Evolutionary conservation across 495 filamentous ascomycete species (phyloP), one percentile per base, ranked within the genome.

Genomic region (Penicillium lagena): DNA sequence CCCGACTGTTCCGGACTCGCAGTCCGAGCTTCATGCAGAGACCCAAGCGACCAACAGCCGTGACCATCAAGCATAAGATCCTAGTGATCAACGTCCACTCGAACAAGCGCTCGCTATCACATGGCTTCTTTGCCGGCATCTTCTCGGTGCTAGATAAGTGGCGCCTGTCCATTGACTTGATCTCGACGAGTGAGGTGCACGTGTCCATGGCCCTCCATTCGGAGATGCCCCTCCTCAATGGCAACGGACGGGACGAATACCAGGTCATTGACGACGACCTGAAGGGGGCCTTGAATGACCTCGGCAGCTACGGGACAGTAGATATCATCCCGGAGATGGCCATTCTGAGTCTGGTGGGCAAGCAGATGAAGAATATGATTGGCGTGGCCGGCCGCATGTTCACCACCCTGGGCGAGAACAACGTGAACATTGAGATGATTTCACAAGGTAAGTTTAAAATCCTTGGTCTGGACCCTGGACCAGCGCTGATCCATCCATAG

Each of bases 341-440:
- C 2, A 98, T 98, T 53, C 73, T 98, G 13, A 90, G 85, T 46
- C 64, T 98, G 33, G 89, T 98, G 0, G 93, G 93, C 10, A 85
- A 82, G 38, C 89, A 96, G 63, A 87, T 98, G 86, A 94, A 93
- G 71, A 88, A 89, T 52, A 90, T 95, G 82, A 71, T 89, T 36
- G 93, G 93, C 31, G 85, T 96, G 49, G 86, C 86, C 3, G 93
- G 93, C 8, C 78, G 75, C 40, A 94, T 95, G 84, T 95, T 95
- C 60, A 81, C 83, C 12, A 90, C 89, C 4, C 72, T 98, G 17
- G 93, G 90, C 22, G 86, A 95, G 51, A 78, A 87, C 59, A 81
- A 82, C 51, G 80, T 96, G 46, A 96, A 96, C 63, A 89, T 95
- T 53, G 90, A 96, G 67, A 95, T 96, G 90, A 96, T 96, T 45